A percentile compares a stretch with the other conserved stretches of the same genome.
These are phyloP conservation scores for Chrysanthemum makinoi DNA, from an alignment of 129 eudicot species.

Conservation along the genomic window DNA sequence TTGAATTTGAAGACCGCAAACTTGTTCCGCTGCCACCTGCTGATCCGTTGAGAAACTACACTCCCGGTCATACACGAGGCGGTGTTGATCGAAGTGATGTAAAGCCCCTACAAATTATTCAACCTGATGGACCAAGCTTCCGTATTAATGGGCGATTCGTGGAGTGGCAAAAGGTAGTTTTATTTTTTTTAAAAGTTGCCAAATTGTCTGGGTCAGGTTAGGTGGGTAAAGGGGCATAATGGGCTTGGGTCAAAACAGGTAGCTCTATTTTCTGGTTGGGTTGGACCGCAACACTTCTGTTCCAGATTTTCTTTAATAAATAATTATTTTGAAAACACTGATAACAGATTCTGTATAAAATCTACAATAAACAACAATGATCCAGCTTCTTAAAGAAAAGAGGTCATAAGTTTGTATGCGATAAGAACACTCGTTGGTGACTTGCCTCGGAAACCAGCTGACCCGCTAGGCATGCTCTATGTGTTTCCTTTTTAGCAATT, in stretches of 20 bases:
- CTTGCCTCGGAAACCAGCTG: too few relatives aligned
- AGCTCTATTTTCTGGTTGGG: too few relatives aligned
- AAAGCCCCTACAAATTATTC: constrained; percentile 61
- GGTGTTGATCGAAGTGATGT: constrained; percentile 93
- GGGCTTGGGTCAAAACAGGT: background rate
- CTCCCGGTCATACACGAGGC: constrained; percentile 83
- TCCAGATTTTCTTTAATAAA: too few relatives aligned
- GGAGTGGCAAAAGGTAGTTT: constrained; percentile 88
- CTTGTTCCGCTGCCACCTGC: constrained; percentile 92
- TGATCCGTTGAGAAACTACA: constrained; percentile 87
- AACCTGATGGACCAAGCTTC: constrained; percentile 90
- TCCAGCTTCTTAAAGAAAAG: too few relatives aligned
- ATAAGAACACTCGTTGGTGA: too few relatives aligned
- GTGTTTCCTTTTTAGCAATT: background rate
- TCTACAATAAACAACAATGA: too few relatives aligned
- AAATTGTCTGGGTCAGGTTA: background rate
- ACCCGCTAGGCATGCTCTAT: background rate
- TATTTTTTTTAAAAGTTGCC: background rate
- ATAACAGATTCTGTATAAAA: too few relatives aligned
- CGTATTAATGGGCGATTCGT: constrained; percentile 63
- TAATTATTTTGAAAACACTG: too few relatives aligned
- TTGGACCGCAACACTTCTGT: too few relatives aligned
- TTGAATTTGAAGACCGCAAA: constrained; percentile 86
- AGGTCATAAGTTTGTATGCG: too few relatives aligned
- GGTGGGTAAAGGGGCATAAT: background rate